These are phyloP conservation scores for Mangifera indica DNA, from an alignment of 345 rosid species.

Conservation along the genomic window DNA sequence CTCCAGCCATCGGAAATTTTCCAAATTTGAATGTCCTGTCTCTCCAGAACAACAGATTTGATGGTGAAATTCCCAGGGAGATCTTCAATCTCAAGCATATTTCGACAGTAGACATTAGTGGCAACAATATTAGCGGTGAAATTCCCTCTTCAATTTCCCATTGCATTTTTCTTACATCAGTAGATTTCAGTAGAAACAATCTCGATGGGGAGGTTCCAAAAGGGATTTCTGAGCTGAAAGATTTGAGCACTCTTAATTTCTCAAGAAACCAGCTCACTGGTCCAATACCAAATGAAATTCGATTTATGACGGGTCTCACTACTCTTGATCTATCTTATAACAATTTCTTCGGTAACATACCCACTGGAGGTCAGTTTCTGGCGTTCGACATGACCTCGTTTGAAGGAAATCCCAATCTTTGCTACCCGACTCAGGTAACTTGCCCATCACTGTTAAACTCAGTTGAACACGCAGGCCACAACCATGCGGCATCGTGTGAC, in stretches of 20 bases:
- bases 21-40: slow-evolving; percentile 37
- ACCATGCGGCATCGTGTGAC: slow-evolving; percentile 31
- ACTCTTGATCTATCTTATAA: slow-evolving; percentile 75
- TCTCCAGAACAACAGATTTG: slow-evolving; percentile 50
- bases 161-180: slow-evolving; percentile 44
- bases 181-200: slow-evolving; percentile 68
- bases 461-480: slow-evolving; percentile 25
- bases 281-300: slow-evolving; percentile 57
- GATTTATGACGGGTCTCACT: slow-evolving; percentile 69
- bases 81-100: slow-evolving; percentile 51
- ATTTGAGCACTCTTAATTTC: slow-evolving; percentile 57
- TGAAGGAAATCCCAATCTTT: slow-evolving; percentile 69
- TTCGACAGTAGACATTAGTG: slow-evolving; percentile 45
- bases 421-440: slow-evolving; percentile 39
- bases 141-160: slow-evolving; percentile 54
- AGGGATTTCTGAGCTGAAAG: slow-evolving; percentile 41
- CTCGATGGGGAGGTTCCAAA: slow-evolving; percentile 61
- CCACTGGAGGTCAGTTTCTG: slow-evolving; percentile 68
- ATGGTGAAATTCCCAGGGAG: slow-evolving; percentile 55
- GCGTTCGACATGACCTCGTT: slow-evolving; percentile 71
- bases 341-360: slow-evolving; percentile 60
- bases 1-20: slow-evolving; percentile 58
- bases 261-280: slow-evolving; percentile 74
- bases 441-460: slow-evolving; percentile 36
- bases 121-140: slow-evolving; percentile 57